Evolutionary conservation across 2,329 filamentous ascomycete species (phyloP), one percentile per base, ranked within the genome.

Genomic region (Epichloe gansuensis): DNA sequence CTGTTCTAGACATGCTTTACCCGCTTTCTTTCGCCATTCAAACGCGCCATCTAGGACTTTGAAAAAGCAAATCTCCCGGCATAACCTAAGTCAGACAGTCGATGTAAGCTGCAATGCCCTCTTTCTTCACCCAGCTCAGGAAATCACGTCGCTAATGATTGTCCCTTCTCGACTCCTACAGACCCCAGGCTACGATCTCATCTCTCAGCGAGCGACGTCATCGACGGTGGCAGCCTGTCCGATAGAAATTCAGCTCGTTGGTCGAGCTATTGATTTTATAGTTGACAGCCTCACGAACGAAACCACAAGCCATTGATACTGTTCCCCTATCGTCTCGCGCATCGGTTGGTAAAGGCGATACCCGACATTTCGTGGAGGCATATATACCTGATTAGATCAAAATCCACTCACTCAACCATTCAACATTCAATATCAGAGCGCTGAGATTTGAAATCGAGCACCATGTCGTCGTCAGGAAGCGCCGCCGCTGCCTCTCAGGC

Each of bases 401-500:
- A 34, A 23, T n/a, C 15, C 4, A 11, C 15, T 23, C 44, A 4
- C 7, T 9, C 5, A 23, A 4, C 15, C 23, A 4, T 12, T 25
- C 12, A 37, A 6, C 25, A 25, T 4, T 28, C 23, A 17, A 8
- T 11, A 13, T 17, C 23, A 48, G 41, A 31, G 42, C 12, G 5
- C 12, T 23, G 15, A 9, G n/a, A 42, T 4, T 6, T 23, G 17
- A n/a, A 35, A 41, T 13, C 9, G 13, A 48, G 13, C 58, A 60
- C 48, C 58, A 69, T 68, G 65, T 64, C 65, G 8, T 56, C 63
- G 7, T 61, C 65, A 38, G 59, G 57, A 55, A 56, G 62, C 23
- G 51, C 56, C 23, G 51, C 56, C 25, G 56, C 65, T 34, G 60
- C 67, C 43, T 57, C 69, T 35, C 66, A 69, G 55, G 69, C 69